Evolutionary conservation across 2,329 filamentous ascomycete species (phyloP), one percentile per base, ranked within the genome.

Genomic region (Trichoderma sp.): DNA sequence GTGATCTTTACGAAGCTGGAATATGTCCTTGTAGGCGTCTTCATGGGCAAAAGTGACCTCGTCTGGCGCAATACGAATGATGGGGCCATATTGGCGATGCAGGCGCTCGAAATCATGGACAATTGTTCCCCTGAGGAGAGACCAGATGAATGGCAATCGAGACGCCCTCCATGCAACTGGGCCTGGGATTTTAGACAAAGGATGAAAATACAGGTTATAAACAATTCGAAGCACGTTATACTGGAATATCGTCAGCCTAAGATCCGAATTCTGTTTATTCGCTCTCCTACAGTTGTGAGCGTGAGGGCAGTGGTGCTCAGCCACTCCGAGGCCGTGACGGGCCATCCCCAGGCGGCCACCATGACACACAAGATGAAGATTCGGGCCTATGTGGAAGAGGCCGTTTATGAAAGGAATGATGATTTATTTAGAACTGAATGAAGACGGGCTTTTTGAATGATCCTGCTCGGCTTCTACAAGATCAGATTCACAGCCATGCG

Each of bases 1-100:
- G 17, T 58, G 69, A 6, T 59, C 58, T 23, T 64, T 59, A 28
- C 50, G 58, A 36, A 36, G 39, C 13, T 53, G 26, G 53, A 61
- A 61, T 7, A 72, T 71, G 28, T 70, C 59, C 3, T n/a, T 59
- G 17, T 30, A 71, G 39, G 39, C 36, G n/a, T 71, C 61, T 13
- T 50, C 67, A 23, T 47, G 28, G 32, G 71, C 57, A 47, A 72
- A 66, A 13, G 67, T 55, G 50, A 72, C 59, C n/a, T 70, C 71
- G 53, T 71, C 28, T 5, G 71, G 71, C 50, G 67, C 68, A 32
- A 72, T 65, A 26, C 71, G 67, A 4, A 72, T 26, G 23, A 72
- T 28, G 17, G 71, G 68, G 23, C 71, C 71, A 55, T 72, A 53
- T 28, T 61, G 43, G 53, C 50, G 66, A 30, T 72, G 71, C 26